Evolutionary conservation across 1,139 yeast genomes (phyloP), one percentile per base, ranked within the genome.

Genomic region (Nakaseomyces sp.): DNA sequence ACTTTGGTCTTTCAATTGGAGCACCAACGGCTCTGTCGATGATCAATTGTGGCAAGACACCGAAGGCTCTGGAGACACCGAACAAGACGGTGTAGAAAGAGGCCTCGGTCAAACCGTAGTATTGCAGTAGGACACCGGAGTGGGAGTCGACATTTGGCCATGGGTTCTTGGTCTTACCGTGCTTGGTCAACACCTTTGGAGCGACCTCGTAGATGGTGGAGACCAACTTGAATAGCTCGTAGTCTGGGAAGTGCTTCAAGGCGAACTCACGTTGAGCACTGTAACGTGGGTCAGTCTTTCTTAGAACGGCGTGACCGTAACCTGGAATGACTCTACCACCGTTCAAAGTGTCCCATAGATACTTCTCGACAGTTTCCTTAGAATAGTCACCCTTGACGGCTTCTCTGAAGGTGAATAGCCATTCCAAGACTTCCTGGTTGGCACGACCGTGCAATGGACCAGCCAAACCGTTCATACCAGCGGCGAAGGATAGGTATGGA

Each of bases 121-220:
- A 88, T 72, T 89, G 95, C 73, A 91, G 81, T 61, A 91, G 73
- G 56, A 89, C 95, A 73, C 97, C 97, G 45, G 96, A 88, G 72
- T 87, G 95, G 48, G 96, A 86, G 72, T 89, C 97, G 60, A 89
- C 97, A 70, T 89, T 89, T 70, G 97, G 97, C 91, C 91, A 88
- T 72, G 96, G 96, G 79, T 88, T 89, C 80, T 87, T 86, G 65
- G 96, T 88, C 79, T 89, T 89, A 70, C 97, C 97, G 71, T 89
- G 97, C 74, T 87, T 78, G 65, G 93, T 83, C 67, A 89, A 77
- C 51, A 89, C 97, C 60, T 78, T 83, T 67, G 97, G 97, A 52
- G 96, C 97, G 64, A 89, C 91, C 68, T 88, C 89, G 70, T 88
- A 87, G 58, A 88, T 83, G 71, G 82, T 78, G 47, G 93, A 81